Base-by-base conservation (phyloP, 192 early-diverging fungal species). In the Entomortierella chlamydospora region DNA sequence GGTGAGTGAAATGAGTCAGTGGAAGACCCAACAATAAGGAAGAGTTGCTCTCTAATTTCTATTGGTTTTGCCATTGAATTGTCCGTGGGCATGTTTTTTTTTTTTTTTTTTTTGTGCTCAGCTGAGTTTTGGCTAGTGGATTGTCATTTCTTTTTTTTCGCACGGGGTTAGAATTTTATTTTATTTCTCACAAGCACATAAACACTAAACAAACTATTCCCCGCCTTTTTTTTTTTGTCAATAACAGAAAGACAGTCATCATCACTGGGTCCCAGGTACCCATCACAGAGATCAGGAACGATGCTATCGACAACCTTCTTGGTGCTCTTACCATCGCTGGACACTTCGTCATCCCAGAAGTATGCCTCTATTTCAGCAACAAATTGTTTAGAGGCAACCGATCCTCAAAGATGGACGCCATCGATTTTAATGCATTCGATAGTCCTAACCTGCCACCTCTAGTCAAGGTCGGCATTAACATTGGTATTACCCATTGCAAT, bases 201-300 rank as follows among this genome's bases (percentile, higher is more conserved):
- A 43, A 61, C 58, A 61, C 39, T 47, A 17, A 33, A 49, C 18
- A 17, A 51, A 59, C 17, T 43, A 25, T 42, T 60, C 57, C 58
- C 33, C 43, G 47, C 58, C 28, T 61, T 71, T 22, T 50, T 77
- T 52, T 65, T 59, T 74, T 26, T 70, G 60, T 43, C 8, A 17
- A 20, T 55, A 29, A 39, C 45, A 89, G 89, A 28, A 99, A 99
- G 78, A 93, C 97, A 20, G 96, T 99, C 31, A 98, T 99, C 69
- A 81, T 99, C 61, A 99, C 95, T 5, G 98, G 98, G 12, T 98
- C 96, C 22, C 98, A 99, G 82, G 95, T 99, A 8, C 98, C 98
- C 0, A 87, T 99, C 45, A 94, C 97, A 20, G 98, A 99, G 81
- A 92, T 99, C 33, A 90, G 98, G 51, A 99, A 97, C 83, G 98